A percentile compares a stretch with the other conserved stretches of the same genome.
Evolutionary conservation across 148 eudicot genomes (phyloP).

Genomic region (Polygonum maritimum): DNA sequence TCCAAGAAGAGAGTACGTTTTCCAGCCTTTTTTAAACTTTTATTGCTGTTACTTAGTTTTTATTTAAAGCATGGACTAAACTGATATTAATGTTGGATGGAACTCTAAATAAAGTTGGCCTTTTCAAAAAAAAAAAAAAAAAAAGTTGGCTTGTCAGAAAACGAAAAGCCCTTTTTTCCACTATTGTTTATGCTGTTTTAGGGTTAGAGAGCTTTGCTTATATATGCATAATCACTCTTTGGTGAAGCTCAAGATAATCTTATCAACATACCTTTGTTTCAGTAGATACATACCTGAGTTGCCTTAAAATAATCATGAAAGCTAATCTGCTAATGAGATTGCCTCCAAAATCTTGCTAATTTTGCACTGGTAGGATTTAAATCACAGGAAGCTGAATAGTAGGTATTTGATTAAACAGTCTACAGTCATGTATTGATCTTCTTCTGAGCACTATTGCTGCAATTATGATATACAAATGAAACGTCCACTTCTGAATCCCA

Average conservation of each 20-base stretch:
- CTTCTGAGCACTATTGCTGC: neutral
- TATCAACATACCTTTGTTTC: neutral
- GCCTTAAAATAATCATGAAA: neutral
- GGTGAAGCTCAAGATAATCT: neutral
- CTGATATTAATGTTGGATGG: neutral
- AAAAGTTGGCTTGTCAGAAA: neutral
- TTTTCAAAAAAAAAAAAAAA: no score
- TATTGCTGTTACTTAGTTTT: neutral
- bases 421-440: neutral
- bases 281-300: neutral
- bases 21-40: neutral
- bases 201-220: neutral
- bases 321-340: neutral
- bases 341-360: neutral
- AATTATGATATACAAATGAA: neutral
- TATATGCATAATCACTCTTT: neutral
- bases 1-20: conserved; percentile 78
- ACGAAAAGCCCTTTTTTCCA: neutral
- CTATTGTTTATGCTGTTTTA: neutral
- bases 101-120: neutral
- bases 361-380: neutral
- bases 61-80: neutral
- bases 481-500: neutral
- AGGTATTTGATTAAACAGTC: neutral
- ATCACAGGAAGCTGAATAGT: neutral